phyloP scores from a whole-genome alignment of 768 basidiomycete species.

The Xerocomus spinulosus region DNA sequence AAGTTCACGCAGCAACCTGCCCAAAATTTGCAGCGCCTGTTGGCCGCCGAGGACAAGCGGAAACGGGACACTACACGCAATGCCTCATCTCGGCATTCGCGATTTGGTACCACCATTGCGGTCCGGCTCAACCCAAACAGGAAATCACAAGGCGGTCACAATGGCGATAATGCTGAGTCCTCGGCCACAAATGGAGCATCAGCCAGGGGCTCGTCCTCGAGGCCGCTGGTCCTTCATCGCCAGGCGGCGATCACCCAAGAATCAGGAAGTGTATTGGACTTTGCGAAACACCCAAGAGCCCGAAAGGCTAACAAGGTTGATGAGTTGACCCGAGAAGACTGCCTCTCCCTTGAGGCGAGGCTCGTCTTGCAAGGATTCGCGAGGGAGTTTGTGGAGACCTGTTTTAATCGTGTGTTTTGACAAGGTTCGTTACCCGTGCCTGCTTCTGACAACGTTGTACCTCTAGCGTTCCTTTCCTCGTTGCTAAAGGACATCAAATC shows the following conservation, averaged over 20 bases:
- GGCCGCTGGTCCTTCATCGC: conserved; percentile 75
- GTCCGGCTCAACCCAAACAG: conserved; percentile 66
- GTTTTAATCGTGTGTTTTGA: conserved; percentile 77
- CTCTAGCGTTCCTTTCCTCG: conserved; percentile 77
- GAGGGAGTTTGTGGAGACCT: conserved; percentile 68
- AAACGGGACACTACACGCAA: conserved; percentile 53
- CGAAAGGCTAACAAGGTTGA: conserved; percentile 61
- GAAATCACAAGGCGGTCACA: conserved; percentile 23
- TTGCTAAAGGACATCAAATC: conserved; percentile 91
- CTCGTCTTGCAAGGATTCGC: conserved; percentile 65
- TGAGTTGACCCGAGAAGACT: conserved; percentile 64
- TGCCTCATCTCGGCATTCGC: conserved; percentile 78
- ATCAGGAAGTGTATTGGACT: conserved; percentile 66
- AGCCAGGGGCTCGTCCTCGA: conserved; percentile 33
- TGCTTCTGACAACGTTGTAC: conserved; percentile 14
- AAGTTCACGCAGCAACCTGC: conserved; percentile 52
- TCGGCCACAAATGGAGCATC: conserved; percentile 18
- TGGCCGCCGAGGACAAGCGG: conserved; percentile 69
- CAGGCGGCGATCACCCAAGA: conserved; percentile 74
- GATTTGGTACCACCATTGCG: conserved; percentile 93
- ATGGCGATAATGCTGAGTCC: conserved; percentile 23
- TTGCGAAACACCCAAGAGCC: conserved; percentile 54
- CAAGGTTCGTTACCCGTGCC: conserved; percentile 5
- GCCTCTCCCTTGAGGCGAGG: conserved; percentile 61
- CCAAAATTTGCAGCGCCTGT: conserved; percentile 65